These are phyloP conservation scores for Pseudocercospora musae DNA, from an alignment of 2,329 filamentous ascomycete species.

Conservation along the genomic window DNA sequence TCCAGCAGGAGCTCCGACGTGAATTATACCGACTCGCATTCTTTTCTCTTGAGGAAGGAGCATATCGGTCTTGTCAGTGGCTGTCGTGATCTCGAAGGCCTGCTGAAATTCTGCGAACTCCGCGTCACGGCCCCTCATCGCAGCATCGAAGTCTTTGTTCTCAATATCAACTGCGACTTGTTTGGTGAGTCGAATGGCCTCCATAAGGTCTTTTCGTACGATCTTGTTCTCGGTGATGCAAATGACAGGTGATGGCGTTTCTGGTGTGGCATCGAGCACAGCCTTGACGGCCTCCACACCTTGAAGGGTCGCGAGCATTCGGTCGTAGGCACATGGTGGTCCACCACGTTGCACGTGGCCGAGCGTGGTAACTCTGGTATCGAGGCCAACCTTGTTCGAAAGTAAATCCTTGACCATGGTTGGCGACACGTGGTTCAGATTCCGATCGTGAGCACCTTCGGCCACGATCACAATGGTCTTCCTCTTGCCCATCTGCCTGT, in stretches of 20 bases:
- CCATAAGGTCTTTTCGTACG: constrained; percentile 79
- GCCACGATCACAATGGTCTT: constrained; percentile 98
- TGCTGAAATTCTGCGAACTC: constrained; percentile 92
- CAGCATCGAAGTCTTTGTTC: constrained; percentile 77
- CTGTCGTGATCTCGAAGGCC: constrained; percentile 87
- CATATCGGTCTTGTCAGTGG: constrained; percentile 68
- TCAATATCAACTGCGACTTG: constrained; percentile 78
- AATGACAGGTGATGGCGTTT: constrained; percentile 90
- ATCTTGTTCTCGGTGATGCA: constrained; percentile 98
- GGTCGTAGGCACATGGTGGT: constrained; percentile 86
- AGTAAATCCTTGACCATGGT: constrained; percentile 82
- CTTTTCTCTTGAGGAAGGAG: constrained; percentile 70
- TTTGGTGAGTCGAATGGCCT: constrained; percentile 84
- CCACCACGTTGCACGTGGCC: constrained; percentile 98
- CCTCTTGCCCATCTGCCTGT: constrained; percentile 83
- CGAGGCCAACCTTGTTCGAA: constrained; percentile 74
- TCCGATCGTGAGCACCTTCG: constrained; percentile 83
- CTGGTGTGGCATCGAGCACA: constrained; percentile 81
- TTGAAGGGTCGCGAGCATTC: constrained; percentile 88
- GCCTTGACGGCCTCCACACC: constrained; percentile 92
- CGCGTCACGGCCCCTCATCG: constrained; percentile 83
- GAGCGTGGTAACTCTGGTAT: constrained; percentile 90
- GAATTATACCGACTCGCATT: constrained; percentile 93
- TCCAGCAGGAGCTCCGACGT: constrained; percentile 92
- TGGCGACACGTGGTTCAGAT: constrained; percentile 80